These are phyloP conservation scores for Nothopassalora personata DNA, from an alignment of 2,329 filamentous ascomycete species.

Conservation along the genomic window DNA sequence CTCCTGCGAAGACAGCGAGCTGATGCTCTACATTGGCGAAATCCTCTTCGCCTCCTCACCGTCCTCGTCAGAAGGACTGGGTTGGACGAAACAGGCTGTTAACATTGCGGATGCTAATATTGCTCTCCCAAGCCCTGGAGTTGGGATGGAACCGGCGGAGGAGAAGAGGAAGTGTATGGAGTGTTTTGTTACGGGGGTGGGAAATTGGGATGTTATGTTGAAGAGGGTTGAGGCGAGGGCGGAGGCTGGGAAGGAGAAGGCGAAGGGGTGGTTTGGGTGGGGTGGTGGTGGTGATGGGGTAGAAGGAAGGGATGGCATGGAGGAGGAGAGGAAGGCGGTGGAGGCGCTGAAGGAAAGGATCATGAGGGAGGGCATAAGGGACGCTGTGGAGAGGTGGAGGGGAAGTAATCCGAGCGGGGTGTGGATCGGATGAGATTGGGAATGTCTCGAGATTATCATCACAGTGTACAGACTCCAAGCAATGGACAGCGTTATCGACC, in stretches of 20 bases:
- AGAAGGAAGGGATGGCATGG: conserved; percentile 18
- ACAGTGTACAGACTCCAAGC: too few species aligned
- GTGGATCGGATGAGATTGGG: conserved; percentile 17
- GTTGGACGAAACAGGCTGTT: conserved; percentile 86
- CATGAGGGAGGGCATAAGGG: conserved; percentile 20
- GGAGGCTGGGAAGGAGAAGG: conserved; percentile 22
- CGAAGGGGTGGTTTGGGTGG: conserved; percentile 20
- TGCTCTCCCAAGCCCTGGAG: conserved; percentile 20
- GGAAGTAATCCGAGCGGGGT: conserved; percentile 23
- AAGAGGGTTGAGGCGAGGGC: conserved; percentile 29
- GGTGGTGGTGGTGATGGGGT: conserved; percentile 15
- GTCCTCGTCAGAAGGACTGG: conserved; percentile 58
- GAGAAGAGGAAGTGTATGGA: conserved; percentile 58
- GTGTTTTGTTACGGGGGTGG: conserved; percentile 69
- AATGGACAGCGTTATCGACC: too few species aligned
- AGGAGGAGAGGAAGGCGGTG: conserved; percentile 17
- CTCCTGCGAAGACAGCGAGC: conserved; percentile 75
- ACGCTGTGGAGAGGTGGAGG: conserved; percentile 12
- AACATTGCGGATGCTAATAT: conserved; percentile 62
- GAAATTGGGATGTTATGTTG: conserved; percentile 82
- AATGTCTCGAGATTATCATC: too few species aligned
- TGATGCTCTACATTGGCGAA: conserved; percentile 89
- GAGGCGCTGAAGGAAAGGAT: conserved; percentile 22
- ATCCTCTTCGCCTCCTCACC: conserved; percentile 66
- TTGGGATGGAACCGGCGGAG: conserved; percentile 2